phyloP scores from a whole-genome alignment of 2,329 filamentous ascomycete species.

The Tricladium varicosporioides region DNA sequence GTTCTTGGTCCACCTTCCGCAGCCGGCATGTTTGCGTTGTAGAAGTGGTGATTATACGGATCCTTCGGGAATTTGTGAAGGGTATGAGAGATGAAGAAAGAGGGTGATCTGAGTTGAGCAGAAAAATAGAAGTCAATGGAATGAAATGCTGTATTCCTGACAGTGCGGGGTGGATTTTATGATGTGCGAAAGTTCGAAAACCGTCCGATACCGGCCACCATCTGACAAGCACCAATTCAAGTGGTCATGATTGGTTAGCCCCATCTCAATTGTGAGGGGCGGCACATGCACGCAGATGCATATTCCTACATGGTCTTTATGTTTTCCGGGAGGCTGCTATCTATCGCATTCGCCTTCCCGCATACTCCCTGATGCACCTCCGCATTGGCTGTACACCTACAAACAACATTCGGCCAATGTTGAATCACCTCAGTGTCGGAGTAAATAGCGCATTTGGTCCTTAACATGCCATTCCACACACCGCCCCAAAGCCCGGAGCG shows the following conservation, averaged over 20 bases:
- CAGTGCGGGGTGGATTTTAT: constrained; percentile 9
- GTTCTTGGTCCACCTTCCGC: constrained; percentile 73
- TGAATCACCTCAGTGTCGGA: too few species aligned
- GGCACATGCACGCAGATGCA: neutral
- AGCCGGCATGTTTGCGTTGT: constrained; percentile 62
- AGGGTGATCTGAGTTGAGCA: neutral
- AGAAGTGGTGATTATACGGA: neutral
- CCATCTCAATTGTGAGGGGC: neutral
- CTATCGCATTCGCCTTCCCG: neutral
- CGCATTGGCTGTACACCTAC: neutral
- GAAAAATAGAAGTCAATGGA: neutral
- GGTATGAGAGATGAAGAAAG: neutral
- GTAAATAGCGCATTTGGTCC: too few species aligned
- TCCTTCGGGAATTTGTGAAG: neutral
- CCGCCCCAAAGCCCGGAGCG: too few species aligned
- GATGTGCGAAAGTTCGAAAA: constrained; percentile 5
- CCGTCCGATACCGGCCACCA: neutral
- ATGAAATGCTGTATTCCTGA: neutral
- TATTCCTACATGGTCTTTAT: neutral
- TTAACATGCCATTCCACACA: too few species aligned
- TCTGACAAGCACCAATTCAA: neutral
- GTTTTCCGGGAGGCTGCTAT: neutral
- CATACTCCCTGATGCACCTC: neutral
- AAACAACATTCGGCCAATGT: constrained; percentile 1
- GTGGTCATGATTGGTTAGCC: neutral